Conservation (phyloP, 768 basidiomycete species). For the Pleurotus salmoneostramineus region DNA sequence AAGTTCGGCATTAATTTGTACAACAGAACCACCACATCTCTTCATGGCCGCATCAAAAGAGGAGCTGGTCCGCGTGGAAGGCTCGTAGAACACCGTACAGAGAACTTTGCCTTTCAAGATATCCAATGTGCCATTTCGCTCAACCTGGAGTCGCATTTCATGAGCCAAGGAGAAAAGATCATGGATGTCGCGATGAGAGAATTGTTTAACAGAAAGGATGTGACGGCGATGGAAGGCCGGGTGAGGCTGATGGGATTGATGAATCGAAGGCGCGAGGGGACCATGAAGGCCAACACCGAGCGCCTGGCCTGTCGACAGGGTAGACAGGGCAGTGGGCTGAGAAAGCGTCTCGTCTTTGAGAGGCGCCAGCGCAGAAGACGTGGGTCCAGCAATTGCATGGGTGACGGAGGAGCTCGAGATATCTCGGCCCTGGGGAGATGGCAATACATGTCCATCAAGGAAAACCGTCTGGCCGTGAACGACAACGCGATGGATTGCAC, state of each 20-base stretch:
- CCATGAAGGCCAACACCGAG: conserved; percentile 25
- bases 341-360: neutral
- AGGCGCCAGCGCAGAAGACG: neutral
- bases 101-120: conserved; percentile 89
- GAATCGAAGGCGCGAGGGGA: conserved; percentile 27
- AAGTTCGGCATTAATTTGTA: conserved; percentile 73
- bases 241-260: conserved; percentile 56
- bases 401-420: conserved; percentile 59
- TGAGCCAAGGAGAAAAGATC: conserved; percentile 92
- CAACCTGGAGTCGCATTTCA: conserved; percentile 96
- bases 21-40: conserved; percentile 92
- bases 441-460: conserved; percentile 76
- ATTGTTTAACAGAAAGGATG: conserved; percentile 93
- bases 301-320: conserved; percentile 16
- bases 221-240: conserved; percentile 92
- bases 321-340: conserved; percentile 18
- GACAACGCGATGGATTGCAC: conserved; percentile 86
- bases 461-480: conserved; percentile 86
- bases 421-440: conserved; percentile 62
- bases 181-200: conserved; percentile 84
- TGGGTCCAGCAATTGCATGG: conserved; percentile 24
- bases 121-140: conserved; percentile 84
- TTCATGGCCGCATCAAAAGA: conserved; percentile 99
- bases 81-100: conserved; percentile 93
- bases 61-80: conserved; percentile 91